These are phyloP conservation scores for Juglanconis sp. DNA, from an alignment of 2,329 filamentous ascomycete genomes.

Conservation along the genomic window DNA sequence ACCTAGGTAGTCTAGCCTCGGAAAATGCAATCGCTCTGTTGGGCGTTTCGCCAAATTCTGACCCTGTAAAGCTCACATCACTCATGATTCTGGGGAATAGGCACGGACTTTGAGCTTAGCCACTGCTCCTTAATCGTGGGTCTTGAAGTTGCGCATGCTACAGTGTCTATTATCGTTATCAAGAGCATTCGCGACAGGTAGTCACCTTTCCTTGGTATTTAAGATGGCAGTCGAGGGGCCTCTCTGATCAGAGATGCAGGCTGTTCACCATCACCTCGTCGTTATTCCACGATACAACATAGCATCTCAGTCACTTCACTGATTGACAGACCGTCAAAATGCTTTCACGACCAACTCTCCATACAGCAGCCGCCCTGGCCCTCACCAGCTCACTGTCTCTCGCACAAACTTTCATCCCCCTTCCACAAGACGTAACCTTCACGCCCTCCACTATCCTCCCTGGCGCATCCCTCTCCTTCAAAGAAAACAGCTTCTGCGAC, in stretches of 20 bases:
- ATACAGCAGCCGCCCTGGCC: background rate
- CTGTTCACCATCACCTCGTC: background rate
- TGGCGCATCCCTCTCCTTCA: constrained; percentile 11
- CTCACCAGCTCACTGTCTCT: background rate
- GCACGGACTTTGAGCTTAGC: background rate
- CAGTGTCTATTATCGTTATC: background rate
- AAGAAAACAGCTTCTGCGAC: constrained; percentile 45
- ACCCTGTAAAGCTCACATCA: background rate
- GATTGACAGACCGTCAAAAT: background rate
- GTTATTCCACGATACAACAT: background rate
- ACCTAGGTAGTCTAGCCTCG: too few relatives aligned
- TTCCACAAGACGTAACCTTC: background rate
- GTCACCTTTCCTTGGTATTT: background rate
- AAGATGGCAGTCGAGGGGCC: background rate
- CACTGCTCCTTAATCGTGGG: background rate
- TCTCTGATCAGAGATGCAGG: background rate
- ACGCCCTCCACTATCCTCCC: constrained; percentile 1
- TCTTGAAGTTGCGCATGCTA: background rate
- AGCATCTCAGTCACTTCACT: background rate
- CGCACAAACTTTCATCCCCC: constrained; percentile 6
- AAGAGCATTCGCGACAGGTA: background rate
- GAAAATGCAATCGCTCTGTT: background rate
- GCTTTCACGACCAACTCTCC: background rate
- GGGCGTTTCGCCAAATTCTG: background rate
- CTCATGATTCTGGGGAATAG: background rate